These are phyloP conservation scores for Rhododendron molle DNA, from an alignment of 148 eudicot species.

Conservation along the genomic window DNA sequence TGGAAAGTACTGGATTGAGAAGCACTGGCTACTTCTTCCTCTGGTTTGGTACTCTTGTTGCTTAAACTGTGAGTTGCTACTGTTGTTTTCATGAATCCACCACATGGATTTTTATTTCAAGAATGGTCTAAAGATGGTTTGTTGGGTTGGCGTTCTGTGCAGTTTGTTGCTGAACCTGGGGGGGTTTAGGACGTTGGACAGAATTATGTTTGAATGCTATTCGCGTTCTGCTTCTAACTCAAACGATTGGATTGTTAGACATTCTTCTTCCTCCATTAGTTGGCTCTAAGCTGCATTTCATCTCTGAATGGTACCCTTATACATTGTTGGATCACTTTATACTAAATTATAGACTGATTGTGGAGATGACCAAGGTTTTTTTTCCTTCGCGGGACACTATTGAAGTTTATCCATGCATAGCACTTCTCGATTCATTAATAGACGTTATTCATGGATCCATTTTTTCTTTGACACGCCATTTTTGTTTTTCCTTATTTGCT, in stretches of 20 bases:
- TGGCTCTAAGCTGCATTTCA: not conserved
- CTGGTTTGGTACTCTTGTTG: not conserved
- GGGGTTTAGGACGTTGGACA: not conserved
- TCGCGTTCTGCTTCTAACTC: not conserved
- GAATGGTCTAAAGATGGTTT: not conserved
- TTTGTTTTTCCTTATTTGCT: not conserved
- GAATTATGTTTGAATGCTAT: not conserved
- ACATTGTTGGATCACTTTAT: not conserved
- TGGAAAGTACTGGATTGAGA: not conserved
- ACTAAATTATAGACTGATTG: not conserved
- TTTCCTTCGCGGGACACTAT: not conserved
- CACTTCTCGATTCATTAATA: not conserved
- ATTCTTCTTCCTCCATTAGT: not conserved
- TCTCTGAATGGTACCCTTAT: not conserved
- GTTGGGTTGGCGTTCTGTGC: not conserved
- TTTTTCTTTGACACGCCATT: not conserved
- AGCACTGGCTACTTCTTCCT: not conserved
- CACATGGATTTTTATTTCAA: not conserved
- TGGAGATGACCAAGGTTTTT: not conserved
- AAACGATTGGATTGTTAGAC: not conserved
- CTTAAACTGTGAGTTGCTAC: not conserved
- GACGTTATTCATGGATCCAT: not conserved
- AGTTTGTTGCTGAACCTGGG: not conserved
- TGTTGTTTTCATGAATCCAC: not conserved
- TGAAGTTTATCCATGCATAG: not conserved